Evolutionary conservation across 768 basidiomycete genomes (phyloP).

Genomic region (Suillus lakei): DNA sequence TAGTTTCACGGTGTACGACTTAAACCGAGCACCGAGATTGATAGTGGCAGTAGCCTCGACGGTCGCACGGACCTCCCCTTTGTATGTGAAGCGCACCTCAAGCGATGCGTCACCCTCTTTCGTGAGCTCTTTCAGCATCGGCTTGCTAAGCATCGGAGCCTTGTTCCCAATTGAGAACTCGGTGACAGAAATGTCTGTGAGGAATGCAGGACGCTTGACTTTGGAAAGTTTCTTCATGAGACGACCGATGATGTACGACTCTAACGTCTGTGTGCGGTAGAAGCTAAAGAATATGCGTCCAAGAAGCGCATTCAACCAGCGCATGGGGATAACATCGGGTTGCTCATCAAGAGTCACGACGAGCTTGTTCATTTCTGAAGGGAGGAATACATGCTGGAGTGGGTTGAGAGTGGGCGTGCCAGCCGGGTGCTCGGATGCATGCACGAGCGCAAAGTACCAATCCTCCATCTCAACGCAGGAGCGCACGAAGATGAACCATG

Average conservation of each 20-base stretch:
- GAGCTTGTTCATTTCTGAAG: slow-evolving; percentile 81
- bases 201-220: slow-evolving; percentile 86
- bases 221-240: slow-evolving; percentile 94
- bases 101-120: slow-evolving; percentile 91
- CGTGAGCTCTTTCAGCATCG: slow-evolving; percentile 97
- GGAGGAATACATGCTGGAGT: slow-evolving; percentile 66
- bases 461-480: slow-evolving; percentile 95
- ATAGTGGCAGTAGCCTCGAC: slow-evolving; percentile 90
- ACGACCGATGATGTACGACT: slow-evolving; percentile 82
- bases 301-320: slow-evolving; percentile 95
- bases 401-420: slow-evolving; percentile 66
- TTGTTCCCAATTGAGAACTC: slow-evolving; percentile 89
- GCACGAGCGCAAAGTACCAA: slow-evolving; percentile 86
- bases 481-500: slow-evolving; percentile 95
- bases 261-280: slow-evolving; percentile 83
- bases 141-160: slow-evolving; percentile 89
- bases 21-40: slow-evolving; percentile 81
- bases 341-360: slow-evolving; percentile 88
- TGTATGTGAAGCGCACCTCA: slow-evolving; percentile 83
- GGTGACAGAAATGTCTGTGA: slow-evolving; percentile 83
- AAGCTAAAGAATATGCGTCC: slow-evolving; percentile 93
- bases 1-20: slow-evolving; percentile 87
- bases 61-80: slow-evolving; percentile 88
- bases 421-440: slow-evolving; percentile 68
- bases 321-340: slow-evolving; percentile 95